phyloP scores from a whole-genome alignment of 148 eudicot genomes.

The Heliamphora exappendiculata region DNA sequence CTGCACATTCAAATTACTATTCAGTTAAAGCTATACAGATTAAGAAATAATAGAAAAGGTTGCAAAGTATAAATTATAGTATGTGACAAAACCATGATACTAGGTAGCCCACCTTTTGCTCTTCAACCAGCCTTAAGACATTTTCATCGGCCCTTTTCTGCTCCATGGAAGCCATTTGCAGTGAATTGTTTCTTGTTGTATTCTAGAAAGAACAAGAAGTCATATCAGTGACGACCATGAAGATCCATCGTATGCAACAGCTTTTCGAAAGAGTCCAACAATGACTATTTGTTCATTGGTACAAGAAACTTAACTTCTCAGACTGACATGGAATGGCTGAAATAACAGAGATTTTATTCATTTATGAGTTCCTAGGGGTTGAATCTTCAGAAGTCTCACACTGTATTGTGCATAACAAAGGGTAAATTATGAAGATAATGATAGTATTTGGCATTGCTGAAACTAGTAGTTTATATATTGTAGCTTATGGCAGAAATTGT shows the following conservation, averaged over 20 bases:
- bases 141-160: conserved; percentile 70
- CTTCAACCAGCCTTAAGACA: conserved; percentile 70
- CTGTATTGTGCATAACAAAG: no score
- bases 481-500: no score
- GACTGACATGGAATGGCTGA: not conserved
- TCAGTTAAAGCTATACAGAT: conserved; percentile 1
- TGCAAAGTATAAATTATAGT: not conserved
- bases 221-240: not conserved
- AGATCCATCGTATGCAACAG: not conserved
- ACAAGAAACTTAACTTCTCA: no score
- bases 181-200: conserved; percentile 49
- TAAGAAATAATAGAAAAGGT: not conserved
- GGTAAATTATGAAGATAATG: no score
- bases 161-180: conserved; percentile 78
- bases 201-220: conserved; percentile 34
- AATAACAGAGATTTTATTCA: not conserved
- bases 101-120: conserved; percentile 57
- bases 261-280: not conserved
- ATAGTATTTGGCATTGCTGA: no score
- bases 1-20: conserved; percentile 36
- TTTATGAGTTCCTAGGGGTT: not conserved
- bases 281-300: no score
- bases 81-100: not conserved
- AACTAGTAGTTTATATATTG: no score
- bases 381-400: not conserved